Evolutionary conservation across 306 rosid species (phyloP).

Genomic region (Glycine latifolia): DNA sequence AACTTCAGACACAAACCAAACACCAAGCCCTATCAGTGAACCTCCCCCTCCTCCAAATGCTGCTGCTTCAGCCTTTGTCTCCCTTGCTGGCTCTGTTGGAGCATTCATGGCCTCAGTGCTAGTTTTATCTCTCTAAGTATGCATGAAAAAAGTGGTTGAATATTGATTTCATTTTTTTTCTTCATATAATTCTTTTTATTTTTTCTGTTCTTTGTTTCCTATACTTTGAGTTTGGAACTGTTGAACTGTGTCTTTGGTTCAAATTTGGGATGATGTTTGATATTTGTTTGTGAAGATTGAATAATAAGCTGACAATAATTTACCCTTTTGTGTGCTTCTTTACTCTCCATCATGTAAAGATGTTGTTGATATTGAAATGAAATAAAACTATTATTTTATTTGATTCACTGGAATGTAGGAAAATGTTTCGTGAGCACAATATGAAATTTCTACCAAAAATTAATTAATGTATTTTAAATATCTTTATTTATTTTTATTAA

Average conservation of each 20-base stretch:
- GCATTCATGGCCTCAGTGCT: conserved; percentile 66
- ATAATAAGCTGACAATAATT: conserved; percentile 49
- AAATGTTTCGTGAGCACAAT: no score
- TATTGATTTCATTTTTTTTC: neutral
- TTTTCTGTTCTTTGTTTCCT: conserved; percentile 26
- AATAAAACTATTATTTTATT: conserved; percentile 28
- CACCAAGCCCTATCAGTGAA: conserved; percentile 62
- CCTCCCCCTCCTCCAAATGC: conserved; percentile 52
- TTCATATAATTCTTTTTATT: neutral
- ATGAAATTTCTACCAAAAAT: no score
- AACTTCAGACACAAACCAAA: conserved; percentile 55
- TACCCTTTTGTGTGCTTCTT: conserved; percentile 43
- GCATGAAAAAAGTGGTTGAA: conserved; percentile 5
- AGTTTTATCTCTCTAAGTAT: conserved; percentile 51
- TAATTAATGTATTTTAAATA: no score
- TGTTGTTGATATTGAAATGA: conserved; percentile 40
- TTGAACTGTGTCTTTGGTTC: conserved; percentile 48
- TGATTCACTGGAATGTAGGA: no score
- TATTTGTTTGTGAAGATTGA: conserved; percentile 55
- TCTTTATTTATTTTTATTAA: no score
- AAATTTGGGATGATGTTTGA: conserved; percentile 54
- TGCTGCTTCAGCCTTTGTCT: conserved; percentile 58
- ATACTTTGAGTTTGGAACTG: conserved; percentile 48
- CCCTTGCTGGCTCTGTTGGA: conserved; percentile 59
- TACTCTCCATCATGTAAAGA: conserved; percentile 32